Evolutionary conservation across 192 early-diverging fungal species (phyloP).

Genomic region (Coemansia sp.): DNA sequence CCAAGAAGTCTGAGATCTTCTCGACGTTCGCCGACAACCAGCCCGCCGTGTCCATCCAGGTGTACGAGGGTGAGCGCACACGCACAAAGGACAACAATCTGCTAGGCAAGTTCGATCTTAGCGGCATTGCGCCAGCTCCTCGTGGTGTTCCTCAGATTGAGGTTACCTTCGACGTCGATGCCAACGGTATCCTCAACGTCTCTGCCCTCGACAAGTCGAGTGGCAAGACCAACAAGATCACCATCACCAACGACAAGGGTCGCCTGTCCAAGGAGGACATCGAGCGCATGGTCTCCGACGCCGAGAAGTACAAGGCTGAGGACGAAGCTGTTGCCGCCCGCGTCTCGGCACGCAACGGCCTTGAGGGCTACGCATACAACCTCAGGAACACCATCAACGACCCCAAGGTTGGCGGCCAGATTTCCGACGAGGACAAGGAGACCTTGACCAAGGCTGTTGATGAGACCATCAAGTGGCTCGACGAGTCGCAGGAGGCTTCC

Average conservation of each 20-base stretch:
- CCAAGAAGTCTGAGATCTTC: slow-evolving; percentile 98
- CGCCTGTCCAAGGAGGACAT: slow-evolving; percentile 98
- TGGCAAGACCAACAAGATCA: slow-evolving; percentile 93
- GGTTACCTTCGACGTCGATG: slow-evolving; percentile 96
- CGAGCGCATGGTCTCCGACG: slow-evolving; percentile 93
- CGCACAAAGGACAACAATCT: slow-evolving; percentile 98
- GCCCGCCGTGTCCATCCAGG: slow-evolving; percentile 95
- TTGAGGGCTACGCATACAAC: slow-evolving; percentile 98
- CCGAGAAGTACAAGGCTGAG: slow-evolving; percentile 96
- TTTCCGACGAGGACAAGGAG: slow-evolving; percentile 85
- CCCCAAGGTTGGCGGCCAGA: slow-evolving; percentile 78
- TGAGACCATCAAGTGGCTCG: slow-evolving; percentile 94
- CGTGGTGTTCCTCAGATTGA: slow-evolving; percentile 97
- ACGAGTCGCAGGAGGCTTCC: slow-evolving; percentile 88
- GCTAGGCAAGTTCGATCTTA: slow-evolving; percentile 97
- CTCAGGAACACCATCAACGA: slow-evolving; percentile 89
- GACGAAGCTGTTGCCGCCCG: slow-evolving; percentile 92
- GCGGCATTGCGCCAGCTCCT: slow-evolving; percentile 95
- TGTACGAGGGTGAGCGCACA: slow-evolving; percentile 97
- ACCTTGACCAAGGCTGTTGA: slow-evolving; percentile 81
- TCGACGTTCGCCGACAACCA: slow-evolving; percentile 99
- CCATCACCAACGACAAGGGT: slow-evolving; percentile 99
- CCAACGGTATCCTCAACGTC: slow-evolving; percentile 98
- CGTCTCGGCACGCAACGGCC: slow-evolving; percentile 89
- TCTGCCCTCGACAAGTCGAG: slow-evolving; percentile 92